Evolutionary conservation across 2,329 filamentous ascomycete genomes (phyloP), one percentile per base, ranked within the genome.

Genomic region (Xylariaceae sp.): DNA sequence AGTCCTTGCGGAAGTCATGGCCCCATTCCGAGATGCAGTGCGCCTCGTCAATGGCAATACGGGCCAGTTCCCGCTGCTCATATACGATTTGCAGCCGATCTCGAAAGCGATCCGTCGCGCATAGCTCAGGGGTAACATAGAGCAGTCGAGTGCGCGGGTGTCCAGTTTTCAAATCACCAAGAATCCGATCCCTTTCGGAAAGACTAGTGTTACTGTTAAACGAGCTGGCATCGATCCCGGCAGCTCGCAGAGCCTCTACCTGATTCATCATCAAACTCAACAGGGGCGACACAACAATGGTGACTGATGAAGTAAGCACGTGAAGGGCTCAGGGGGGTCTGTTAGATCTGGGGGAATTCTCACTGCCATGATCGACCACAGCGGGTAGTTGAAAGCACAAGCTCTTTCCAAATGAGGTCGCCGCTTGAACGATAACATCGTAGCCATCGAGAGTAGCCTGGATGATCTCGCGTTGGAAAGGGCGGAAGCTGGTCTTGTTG

Each of bases 21-120:
- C 93, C 93, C 93, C 93, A 97, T 85, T 97, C 92, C 23, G 90
- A 96, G 66, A 97, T 96, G 73, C 93, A 97, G 73, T 97, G 93
- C 1, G 93, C 93, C 76, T 97, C 93, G 70, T 97, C 93, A 59
- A 97, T 87, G 52, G 89, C 93, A 64, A 97, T 85, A 11, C 93
- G 85, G 8, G 88, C 88, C n/a, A 97, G 82, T 74, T 97, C 90
- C 59, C 84, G 83, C 72, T 97, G 92, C 60, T 85, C 78, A 70
- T 97, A 79, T 11, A 97, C 87, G 3, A 88, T 77, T 61, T 83
- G 81, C 7, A 97, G 77, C 53, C 87, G 84, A 61, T 86, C 83
- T 45, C 92, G 88, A 73, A 97, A 97, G 59, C 82, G 80, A 61
- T 91, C 83, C 3, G 85, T 83, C 39, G 88, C 85, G 73, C 93